phyloP scores from a whole-genome alignment of 495 filamentous ascomycete species.

The Aspergillus wentii region DNA sequence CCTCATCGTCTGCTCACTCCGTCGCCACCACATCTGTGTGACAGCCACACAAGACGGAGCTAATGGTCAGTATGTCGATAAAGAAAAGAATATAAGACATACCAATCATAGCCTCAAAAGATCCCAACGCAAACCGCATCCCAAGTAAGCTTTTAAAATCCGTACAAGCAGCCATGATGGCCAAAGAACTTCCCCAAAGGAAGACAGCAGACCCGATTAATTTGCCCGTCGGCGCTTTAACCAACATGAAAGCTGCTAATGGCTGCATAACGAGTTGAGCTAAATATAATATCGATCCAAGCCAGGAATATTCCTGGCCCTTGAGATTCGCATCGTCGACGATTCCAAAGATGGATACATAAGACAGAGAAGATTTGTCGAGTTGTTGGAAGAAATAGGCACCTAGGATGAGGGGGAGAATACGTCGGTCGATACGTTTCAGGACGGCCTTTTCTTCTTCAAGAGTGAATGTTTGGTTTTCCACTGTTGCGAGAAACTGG shows the following conservation, averaged over 20 bases:
- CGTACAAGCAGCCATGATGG: slow-evolving; percentile 46
- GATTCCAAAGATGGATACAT: slow-evolving; percentile 44
- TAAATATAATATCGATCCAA: slow-evolving; percentile 40
- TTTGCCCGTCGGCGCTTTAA: slow-evolving; percentile 25
- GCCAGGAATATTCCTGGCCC: slow-evolving; percentile 45
- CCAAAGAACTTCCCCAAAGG: slow-evolving; percentile 47
- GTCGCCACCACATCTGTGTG: slow-evolving; percentile 55
- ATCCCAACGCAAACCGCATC: slow-evolving; percentile 50
- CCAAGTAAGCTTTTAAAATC: slow-evolving; percentile 47
- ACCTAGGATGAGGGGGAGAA: slow-evolving; percentile 35
- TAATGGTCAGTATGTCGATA: too few relatives aligned
- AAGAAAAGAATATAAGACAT: too few relatives aligned
- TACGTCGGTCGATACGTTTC: slow-evolving; percentile 42
- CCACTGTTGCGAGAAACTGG: slow-evolving; percentile 15
- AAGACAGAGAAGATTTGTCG: slow-evolving; percentile 49
- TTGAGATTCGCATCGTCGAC: slow-evolving; percentile 30
- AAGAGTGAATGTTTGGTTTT: slow-evolving; percentile 34
- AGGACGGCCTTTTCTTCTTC: slow-evolving; percentile 37
- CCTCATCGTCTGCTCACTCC: slow-evolving; percentile 49
- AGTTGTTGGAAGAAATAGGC: slow-evolving; percentile 43
- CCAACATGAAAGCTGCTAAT: slow-evolving; percentile 16
- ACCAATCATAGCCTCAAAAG: slow-evolving; percentile 45
- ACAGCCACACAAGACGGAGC: slow-evolving; percentile 50
- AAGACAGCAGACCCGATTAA: slow-evolving; percentile 51
- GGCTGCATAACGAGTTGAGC: slow-evolving; percentile 35